Evolutionary conservation across 2,329 filamentous ascomycete genomes (phyloP).

Genomic region (Tolypocladium inflatum): DNA sequence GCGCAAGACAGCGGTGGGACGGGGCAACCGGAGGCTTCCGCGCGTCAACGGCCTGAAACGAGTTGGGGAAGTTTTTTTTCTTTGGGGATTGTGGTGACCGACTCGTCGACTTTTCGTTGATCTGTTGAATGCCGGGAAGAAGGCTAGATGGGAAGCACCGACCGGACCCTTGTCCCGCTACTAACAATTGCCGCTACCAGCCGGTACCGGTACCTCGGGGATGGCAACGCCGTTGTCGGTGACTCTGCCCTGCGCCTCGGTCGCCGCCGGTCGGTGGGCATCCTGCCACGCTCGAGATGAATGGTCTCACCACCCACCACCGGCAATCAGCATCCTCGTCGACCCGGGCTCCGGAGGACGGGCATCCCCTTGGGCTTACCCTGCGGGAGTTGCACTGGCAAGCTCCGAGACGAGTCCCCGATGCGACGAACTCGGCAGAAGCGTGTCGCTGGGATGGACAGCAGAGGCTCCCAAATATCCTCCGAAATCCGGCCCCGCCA

Average conservation of each 20-base stretch:
- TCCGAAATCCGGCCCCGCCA: slow-evolving; percentile 1
- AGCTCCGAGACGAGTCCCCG: not conserved
- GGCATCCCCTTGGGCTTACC: not conserved
- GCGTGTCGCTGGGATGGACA: not conserved
- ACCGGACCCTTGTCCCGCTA: slow-evolving; percentile 4
- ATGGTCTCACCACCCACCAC: not conserved
- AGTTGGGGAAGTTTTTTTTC: slow-evolving; percentile 9
- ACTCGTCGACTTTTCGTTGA: slow-evolving; percentile 2
- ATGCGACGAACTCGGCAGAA: not conserved
- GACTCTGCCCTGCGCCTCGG: not conserved
- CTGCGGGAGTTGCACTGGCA: not conserved
- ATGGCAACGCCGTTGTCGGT: slow-evolving; percentile 1
- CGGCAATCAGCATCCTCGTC: not conserved
- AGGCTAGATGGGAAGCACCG: not conserved
- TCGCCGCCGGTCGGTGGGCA: not conserved
- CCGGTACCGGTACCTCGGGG: slow-evolving; percentile 6
- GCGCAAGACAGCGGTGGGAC: not conserved
- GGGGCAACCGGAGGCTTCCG: not conserved
- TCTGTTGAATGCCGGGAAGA: slow-evolving; percentile 7
- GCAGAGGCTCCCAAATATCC: not conserved
- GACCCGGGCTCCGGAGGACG: not conserved
- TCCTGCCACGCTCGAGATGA: not conserved
- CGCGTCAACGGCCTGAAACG: slow-evolving; percentile 5
- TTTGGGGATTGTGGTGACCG: slow-evolving; percentile 2
- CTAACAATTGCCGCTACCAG: slow-evolving; percentile 1